Base-by-base conservation (phyloP, 345 rosid species). In the Atalantia buxifolia region DNA sequence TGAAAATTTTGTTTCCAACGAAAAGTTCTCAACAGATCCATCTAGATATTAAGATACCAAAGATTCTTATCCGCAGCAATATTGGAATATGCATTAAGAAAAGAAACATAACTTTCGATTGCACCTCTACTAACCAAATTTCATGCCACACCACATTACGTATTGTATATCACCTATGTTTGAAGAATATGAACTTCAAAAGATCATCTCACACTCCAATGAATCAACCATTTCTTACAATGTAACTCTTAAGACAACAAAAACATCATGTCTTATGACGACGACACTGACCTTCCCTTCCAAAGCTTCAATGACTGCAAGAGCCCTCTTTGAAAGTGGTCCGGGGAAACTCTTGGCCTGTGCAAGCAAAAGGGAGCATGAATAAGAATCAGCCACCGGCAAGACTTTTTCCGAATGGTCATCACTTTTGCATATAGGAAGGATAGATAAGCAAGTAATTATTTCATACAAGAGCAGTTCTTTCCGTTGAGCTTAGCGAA, bases 341-440 rank as follows among this genome's bases (percentile, higher is more conserved):
- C 92, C 90, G 1, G 87, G 89, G 79, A 96, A 89, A 84, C 84
- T 88, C 88, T 92, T 96, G 57, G 95, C 98, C 98, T 96, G 85
- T 75, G 76, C 53, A 82, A 77, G 69, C 57, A 79, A 81, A 76
- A n/a, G 67, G 72, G 60, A 14, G 73, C 2, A 56, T 64, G 71
- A 50, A 63, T 30, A 25, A 76, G 36, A 56, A 21, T 45, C 9
- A 70, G 70, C 12, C 36, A 75, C 76, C 31, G 31, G 62, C 14
- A 30, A 19, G 21, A 63, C 27, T 25, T 42, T 60, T 60, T 38
- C n/a, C 13, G 4, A 50, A 64, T 16, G 38, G 9, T 33, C 33
- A 65, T 31, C 71, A 75, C 31, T 48, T 75, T 75, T 48, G 59
- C n/a, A 48, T 48, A 75, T 31, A 50, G 53, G 30, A 63, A 42